Evolutionary conservation across 164 flowering plant genomes (phyloP).

Genomic region (Sextonia rubra): DNA sequence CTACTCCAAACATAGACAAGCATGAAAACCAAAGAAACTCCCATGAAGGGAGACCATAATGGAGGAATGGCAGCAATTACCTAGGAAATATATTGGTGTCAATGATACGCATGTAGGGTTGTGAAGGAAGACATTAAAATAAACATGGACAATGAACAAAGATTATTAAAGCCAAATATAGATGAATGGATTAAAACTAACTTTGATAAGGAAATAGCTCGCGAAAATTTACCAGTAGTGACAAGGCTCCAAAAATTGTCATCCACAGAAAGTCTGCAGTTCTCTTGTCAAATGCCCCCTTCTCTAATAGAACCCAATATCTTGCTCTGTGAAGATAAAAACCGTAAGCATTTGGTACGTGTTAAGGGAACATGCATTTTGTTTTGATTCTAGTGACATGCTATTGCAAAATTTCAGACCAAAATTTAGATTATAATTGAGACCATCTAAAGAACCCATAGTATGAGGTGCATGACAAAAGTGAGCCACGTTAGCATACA

Average conservation of each 20-base stretch:
- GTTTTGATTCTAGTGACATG: background rate
- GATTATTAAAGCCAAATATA: background rate
- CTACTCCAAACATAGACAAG: conserved; percentile 56
- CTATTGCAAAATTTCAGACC: background rate
- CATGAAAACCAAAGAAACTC: conserved; percentile 52
- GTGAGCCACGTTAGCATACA: too few relatives aligned
- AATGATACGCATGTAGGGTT: background rate
- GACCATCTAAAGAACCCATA: too few relatives aligned
- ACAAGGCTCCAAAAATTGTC: conserved; percentile 47
- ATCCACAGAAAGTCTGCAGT: conserved; percentile 61
- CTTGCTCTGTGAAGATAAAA: conserved; percentile 31
- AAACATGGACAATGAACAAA: background rate
- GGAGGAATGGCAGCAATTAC: conserved; percentile 38
- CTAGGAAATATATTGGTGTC: conserved; percentile 14
- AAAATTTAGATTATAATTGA: background rate
- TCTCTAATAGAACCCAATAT: conserved; percentile 55
- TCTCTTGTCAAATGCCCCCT: conserved; percentile 52
- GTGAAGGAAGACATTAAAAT: background rate
- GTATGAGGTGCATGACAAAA: too few relatives aligned
- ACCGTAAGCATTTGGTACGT: background rate
- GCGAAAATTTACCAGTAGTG: conserved; percentile 38
- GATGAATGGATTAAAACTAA: background rate
- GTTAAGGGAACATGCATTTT: background rate
- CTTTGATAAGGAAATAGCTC: background rate
- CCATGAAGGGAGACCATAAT: conserved; percentile 36